Evolutionary conservation across 768 basidiomycete genomes (phyloP).

Genomic region (Melanogaster broomeanus): DNA sequence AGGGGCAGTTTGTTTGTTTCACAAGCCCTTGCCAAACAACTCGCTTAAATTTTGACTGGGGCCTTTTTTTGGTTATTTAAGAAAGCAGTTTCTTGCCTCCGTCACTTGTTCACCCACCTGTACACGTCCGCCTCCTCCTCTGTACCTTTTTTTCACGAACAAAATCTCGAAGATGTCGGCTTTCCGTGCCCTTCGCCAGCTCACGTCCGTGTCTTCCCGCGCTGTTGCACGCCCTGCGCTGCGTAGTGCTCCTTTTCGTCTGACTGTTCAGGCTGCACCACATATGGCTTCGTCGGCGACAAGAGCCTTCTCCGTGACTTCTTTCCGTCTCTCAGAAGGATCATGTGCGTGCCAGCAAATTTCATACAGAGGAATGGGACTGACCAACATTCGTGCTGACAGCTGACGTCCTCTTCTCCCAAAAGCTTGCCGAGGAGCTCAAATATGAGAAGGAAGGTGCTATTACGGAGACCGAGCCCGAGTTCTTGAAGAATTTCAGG

Average conservation of each 20-base stretch:
- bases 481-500: conserved; percentile 78
- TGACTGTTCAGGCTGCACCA: conserved; percentile 11
- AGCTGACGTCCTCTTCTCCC: conserved; percentile 76
- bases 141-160: neutral
- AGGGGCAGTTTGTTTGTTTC: conserved; percentile 29
- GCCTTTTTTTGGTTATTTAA: neutral
- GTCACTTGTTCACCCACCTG: neutral
- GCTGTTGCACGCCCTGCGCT: conserved; percentile 27
- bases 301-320: conserved; percentile 43
- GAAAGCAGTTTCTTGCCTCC: neutral
- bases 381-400: neutral
- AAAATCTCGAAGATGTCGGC: conserved; percentile 53
- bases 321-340: conserved; percentile 42
- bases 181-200: conserved; percentile 59
- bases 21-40: conserved; percentile 35
- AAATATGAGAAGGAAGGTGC: conserved; percentile 76
- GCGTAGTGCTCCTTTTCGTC: conserved; percentile 21
- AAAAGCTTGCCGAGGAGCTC: conserved; percentile 81
- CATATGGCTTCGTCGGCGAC: conserved; percentile 25
- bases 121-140: conserved; percentile 4
- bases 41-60: conserved; percentile 27
- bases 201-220: conserved; percentile 47
- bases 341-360: conserved; percentile 36
- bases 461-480: conserved; percentile 49
- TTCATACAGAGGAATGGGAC: neutral